Evolutionary conservation across 2,329 filamentous ascomycete genomes (phyloP).

Genomic region (Westerdykella aurantiaca): DNA sequence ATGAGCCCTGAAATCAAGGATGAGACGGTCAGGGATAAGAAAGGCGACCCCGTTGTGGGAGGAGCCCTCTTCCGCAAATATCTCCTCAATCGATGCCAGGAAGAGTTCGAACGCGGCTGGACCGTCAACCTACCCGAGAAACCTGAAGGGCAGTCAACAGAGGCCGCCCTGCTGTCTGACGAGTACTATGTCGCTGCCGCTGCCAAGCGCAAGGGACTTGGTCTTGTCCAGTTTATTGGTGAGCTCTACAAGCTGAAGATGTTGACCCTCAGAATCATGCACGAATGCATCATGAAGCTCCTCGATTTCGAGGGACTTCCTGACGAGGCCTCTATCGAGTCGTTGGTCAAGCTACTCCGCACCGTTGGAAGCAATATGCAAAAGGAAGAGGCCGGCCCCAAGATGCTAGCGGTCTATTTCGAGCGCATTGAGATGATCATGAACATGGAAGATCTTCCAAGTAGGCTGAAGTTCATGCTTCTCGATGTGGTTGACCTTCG

Average conservation of each 20-base stretch:
- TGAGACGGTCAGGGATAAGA: slow-evolving; percentile 88
- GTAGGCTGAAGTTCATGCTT: slow-evolving; percentile 92
- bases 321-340: slow-evolving; percentile 95
- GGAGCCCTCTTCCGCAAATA: slow-evolving; percentile 98
- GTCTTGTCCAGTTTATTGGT: slow-evolving; percentile 98
- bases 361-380: slow-evolving; percentile 90
- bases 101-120: slow-evolving; percentile 98
- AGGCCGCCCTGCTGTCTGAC: slow-evolving; percentile 81
- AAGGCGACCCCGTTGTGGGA: slow-evolving; percentile 79
- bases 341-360: slow-evolving; percentile 82
- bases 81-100: slow-evolving; percentile 94
- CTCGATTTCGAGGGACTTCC: slow-evolving; percentile 91
- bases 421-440: slow-evolving; percentile 77
- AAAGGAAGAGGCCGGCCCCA: slow-evolving; percentile 67
- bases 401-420: slow-evolving; percentile 93
- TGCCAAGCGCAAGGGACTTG: slow-evolving; percentile 92
- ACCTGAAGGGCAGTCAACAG: slow-evolving; percentile 64
- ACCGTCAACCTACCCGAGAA: slow-evolving; percentile 76
- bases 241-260: slow-evolving; percentile 98
- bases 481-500: slow-evolving; percentile 89
- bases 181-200: slow-evolving; percentile 94
- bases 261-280: slow-evolving; percentile 99
- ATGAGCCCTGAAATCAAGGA: slow-evolving; percentile 95
- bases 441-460: slow-evolving; percentile 68
- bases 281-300: slow-evolving; percentile 95